Conservation (phyloP, 2,329 filamentous ascomycete genomes). For the Cladorrhinum sp. region DNA sequence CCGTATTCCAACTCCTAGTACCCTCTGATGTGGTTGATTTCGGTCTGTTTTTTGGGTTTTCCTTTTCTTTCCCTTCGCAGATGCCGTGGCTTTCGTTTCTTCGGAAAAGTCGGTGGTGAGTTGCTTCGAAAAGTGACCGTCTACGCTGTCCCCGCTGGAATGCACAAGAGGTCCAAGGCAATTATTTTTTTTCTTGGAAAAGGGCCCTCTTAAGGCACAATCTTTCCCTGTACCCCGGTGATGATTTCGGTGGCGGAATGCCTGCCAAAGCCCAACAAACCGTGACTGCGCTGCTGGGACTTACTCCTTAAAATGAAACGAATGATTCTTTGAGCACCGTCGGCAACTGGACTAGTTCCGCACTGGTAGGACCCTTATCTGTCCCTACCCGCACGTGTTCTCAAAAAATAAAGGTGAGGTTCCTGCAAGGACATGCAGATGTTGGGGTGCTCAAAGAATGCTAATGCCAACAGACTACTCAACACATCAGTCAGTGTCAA, state of each 20-base stretch:
- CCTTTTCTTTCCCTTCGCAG: too few relatives aligned
- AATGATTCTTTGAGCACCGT: not conserved
- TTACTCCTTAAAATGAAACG: not conserved
- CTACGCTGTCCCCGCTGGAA: too few relatives aligned
- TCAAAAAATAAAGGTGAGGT: not conserved
- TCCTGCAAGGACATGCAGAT: not conserved
- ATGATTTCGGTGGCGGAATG: not conserved
- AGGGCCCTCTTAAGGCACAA: too few relatives aligned
- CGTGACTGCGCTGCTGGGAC: not conserved
- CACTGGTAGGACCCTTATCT: not conserved
- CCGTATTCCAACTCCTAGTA: too few relatives aligned
- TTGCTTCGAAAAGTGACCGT: too few relatives aligned
- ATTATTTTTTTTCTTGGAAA: too few relatives aligned
- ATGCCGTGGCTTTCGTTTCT: too few relatives aligned
- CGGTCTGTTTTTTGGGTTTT: too few relatives aligned
- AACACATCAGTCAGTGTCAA: constrained; percentile 13
- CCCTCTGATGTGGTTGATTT: too few relatives aligned
- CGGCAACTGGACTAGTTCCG: not conserved
- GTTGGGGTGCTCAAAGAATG: not conserved
- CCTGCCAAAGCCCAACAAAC: not conserved
- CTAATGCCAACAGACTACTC: not conserved
- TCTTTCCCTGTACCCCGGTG: too few relatives aligned
- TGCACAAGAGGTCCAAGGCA: too few relatives aligned
- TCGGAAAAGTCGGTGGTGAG: too few relatives aligned
- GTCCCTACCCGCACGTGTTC: not conserved